phyloP scores from a whole-genome alignment of 169 alveolate genomes.

The Fabrea salina region DNA sequence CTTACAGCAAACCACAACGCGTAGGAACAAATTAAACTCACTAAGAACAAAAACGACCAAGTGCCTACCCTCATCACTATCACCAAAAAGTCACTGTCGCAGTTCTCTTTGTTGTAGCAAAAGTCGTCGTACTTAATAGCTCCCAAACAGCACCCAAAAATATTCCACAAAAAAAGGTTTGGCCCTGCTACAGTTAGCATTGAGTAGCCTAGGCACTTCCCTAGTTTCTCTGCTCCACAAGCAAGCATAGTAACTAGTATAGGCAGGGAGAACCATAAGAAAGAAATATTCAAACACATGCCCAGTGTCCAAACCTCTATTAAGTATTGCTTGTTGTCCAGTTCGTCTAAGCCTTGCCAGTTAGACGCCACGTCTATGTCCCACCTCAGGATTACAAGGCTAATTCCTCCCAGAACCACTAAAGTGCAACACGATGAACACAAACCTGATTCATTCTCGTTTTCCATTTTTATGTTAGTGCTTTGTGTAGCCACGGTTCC shows the following conservation, averaged over 20 bases:
- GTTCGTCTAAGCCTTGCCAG: slow-evolving; percentile 7
- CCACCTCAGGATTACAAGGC: neutral
- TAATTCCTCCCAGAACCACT: slow-evolving; percentile 19
- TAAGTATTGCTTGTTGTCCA: neutral
- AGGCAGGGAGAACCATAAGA: slow-evolving; percentile 18
- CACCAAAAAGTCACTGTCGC: neutral
- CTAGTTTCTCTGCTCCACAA: neutral
- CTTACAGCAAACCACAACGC: neutral
- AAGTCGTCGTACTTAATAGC: slow-evolving; percentile 10
- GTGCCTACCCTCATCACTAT: neutral
- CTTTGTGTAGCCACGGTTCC: no score
- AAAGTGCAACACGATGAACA: slow-evolving; percentile 10
- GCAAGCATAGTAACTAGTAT: neutral
- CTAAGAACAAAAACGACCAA: slow-evolving; percentile 1
- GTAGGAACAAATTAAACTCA: neutral
- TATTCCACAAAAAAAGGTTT: slow-evolving; percentile 1
- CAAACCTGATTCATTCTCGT: neutral
- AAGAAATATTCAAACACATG: neutral
- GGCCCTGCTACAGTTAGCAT: neutral
- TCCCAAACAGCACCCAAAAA: neutral
- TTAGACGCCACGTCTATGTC: neutral
- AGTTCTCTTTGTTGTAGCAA: neutral
- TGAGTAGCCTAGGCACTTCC: neutral
- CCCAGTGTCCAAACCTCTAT: slow-evolving; percentile 6
- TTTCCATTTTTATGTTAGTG: neutral